Percentiles rank a stretch among this genome's conserved stretches.
These are phyloP conservation scores for Schizonepeta tenuifolia DNA, from an alignment of 257 asterid species.

Conservation along the genomic window DNA sequence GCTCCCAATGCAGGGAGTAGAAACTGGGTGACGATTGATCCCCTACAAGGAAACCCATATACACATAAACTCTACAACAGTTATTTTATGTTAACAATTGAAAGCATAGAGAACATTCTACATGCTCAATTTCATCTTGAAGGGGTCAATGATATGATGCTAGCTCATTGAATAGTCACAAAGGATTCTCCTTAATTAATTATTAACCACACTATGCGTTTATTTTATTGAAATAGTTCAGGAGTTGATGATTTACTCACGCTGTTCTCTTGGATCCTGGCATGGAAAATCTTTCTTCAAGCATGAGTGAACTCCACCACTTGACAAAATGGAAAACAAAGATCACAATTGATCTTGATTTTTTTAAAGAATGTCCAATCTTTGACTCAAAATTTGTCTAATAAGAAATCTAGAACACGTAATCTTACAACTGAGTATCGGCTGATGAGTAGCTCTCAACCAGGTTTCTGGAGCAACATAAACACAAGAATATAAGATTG, in stretches of 20 bases:
- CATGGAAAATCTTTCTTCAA: constrained; percentile 77
- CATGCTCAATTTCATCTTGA: background rate
- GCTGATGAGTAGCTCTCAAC: constrained; percentile 78
- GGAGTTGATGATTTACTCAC: constrained; percentile 45
- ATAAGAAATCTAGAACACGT: background rate
- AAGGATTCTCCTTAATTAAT: background rate
- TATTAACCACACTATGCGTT: background rate
- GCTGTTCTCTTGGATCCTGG: constrained; percentile 35
- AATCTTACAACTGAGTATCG: constrained; percentile 55
- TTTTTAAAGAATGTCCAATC: background rate
- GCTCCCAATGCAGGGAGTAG: too few species aligned
- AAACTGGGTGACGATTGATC: too few species aligned
- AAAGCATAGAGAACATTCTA: background rate
- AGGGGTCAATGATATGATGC: background rate
- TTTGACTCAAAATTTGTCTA: background rate
- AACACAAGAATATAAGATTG: constrained; percentile 20
- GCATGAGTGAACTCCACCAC: constrained; percentile 54
- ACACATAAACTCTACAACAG: background rate
- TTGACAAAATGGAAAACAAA: constrained; percentile 30
- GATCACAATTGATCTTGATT: constrained; percentile 17
- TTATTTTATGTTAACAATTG: background rate
- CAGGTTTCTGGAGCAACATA: constrained; percentile 64
- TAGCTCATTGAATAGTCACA: background rate
- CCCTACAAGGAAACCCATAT: too few species aligned
- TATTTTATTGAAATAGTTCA: background rate